phyloP scores from a whole-genome alignment of 164 flowering plant genomes.

The Hamamelis virginiana region DNA sequence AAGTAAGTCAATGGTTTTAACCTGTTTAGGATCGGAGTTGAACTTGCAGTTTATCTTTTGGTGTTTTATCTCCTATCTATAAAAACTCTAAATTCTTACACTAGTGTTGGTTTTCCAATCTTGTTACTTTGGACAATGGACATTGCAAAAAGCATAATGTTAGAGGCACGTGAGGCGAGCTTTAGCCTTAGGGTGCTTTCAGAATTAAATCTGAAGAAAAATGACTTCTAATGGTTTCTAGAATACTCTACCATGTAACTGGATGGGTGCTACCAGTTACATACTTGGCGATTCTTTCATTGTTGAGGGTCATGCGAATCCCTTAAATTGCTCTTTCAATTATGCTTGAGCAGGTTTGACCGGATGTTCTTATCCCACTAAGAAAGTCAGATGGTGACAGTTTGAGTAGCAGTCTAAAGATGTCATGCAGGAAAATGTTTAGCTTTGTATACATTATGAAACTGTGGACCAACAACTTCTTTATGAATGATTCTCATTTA shows the following conservation, averaged over 20 bases:
- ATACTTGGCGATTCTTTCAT: no score
- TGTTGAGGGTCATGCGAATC: no score
- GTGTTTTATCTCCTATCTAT: neutral
- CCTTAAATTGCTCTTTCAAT: no score
- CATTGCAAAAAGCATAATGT: neutral
- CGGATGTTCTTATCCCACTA: no score
- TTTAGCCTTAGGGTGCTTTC: neutral
- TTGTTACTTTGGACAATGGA: neutral
- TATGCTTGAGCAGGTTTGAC: no score
- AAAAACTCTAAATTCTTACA: neutral
- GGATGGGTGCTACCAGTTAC: no score
- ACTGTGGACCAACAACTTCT: no score
- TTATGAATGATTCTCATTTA: no score
- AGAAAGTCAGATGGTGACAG: no score
- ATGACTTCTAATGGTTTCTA: neutral
- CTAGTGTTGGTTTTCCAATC: neutral
- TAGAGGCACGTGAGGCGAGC: neutral
- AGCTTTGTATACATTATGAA: no score
- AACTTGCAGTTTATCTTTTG: neutral
- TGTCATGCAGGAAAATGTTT: no score
- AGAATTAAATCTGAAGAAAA: neutral
- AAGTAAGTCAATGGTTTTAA: slow-evolving; percentile 41
- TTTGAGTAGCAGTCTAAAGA: no score
- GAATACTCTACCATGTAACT: neutral
- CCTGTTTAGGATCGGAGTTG: neutral